Conservation (phyloP, 352 stramenopile genomes). For the Globisporangium nunn region DNA sequence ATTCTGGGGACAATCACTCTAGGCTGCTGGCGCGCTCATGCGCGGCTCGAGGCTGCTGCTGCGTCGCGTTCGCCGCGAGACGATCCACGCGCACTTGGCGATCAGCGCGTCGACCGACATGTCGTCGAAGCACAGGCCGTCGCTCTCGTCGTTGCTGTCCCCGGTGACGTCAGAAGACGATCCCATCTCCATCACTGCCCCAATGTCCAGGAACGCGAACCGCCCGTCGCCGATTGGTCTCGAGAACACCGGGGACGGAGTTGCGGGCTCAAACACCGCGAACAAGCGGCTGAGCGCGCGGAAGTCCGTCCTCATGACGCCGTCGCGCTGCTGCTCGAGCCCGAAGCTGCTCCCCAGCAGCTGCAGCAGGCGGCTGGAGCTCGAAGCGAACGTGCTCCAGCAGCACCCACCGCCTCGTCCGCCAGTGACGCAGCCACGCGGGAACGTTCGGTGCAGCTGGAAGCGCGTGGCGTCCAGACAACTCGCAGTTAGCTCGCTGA, state of each 20-base stretch:
- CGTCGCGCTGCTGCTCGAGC: slow-evolving; percentile 31
- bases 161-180: no score
- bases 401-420: slow-evolving; percentile 38
- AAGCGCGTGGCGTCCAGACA: slow-evolving; percentile 53
- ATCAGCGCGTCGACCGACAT: slow-evolving; percentile 10
- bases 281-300: slow-evolving; percentile 60
- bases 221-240: slow-evolving; percentile 17
- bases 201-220: slow-evolving; percentile 11
- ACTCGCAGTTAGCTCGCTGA: slow-evolving; percentile 39
- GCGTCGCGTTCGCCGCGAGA: slow-evolving; percentile 5
- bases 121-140: slow-evolving; percentile 8
- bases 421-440: slow-evolving; percentile 49
- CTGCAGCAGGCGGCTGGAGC: slow-evolving; percentile 52
- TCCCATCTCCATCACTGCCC: slow-evolving; percentile 8
- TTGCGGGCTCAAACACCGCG: slow-evolving; percentile 24
- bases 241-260: slow-evolving; percentile 4
- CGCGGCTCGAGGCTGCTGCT: slow-evolving; percentile 11
- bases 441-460: slow-evolving; percentile 22
- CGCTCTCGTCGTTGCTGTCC: not conserved
- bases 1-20: not conserved
- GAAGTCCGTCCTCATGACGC: slow-evolving; percentile 61
- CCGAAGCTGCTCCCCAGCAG: slow-evolving; percentile 52
- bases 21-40: slow-evolving; percentile 11
- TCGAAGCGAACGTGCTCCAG: slow-evolving; percentile 56
- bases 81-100: slow-evolving; percentile 18